Percentiles rank a stretch among this genome's conserved stretches.
phyloP scores from a whole-genome alignment of 2,329 filamentous ascomycete genomes.

The Paracorniculantispora psalliotae region DNA sequence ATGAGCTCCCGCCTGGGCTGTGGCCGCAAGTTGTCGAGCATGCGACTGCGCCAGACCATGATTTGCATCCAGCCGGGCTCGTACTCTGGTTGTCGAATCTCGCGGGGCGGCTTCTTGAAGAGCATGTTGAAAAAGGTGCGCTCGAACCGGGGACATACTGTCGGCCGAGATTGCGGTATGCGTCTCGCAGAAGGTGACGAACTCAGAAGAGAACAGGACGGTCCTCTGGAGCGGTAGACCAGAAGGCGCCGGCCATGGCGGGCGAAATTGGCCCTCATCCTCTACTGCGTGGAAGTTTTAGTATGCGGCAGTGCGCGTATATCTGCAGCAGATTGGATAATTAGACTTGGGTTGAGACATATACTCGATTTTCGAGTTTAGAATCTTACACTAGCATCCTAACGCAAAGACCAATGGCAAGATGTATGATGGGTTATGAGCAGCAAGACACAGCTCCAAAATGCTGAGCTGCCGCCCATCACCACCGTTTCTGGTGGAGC shows the following conservation, averaged over 20 bases:
- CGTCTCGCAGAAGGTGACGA: constrained; percentile 19
- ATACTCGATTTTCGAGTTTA: neutral
- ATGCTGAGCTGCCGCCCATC: constrained; percentile 1
- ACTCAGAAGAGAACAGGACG: constrained; percentile 29
- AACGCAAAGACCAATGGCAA: neutral
- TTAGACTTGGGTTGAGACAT: neutral
- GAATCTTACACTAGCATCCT: constrained; percentile 2
- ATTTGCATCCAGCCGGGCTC: constrained; percentile 70
- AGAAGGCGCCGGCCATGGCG: constrained; percentile 40
- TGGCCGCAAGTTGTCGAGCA: constrained; percentile 58
- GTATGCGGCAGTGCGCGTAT: neutral
- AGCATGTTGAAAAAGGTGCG: constrained; percentile 56
- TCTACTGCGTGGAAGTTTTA: constrained; percentile 1
- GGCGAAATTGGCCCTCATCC: constrained; percentile 41
- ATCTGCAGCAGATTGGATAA: neutral
- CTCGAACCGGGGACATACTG: constrained; percentile 19
- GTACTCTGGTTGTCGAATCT: constrained; percentile 56
- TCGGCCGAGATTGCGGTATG: constrained; percentile 22
- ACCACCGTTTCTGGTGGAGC: constrained; percentile 13
- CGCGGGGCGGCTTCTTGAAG: constrained; percentile 54
- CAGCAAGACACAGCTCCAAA: neutral
- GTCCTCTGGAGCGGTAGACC: constrained; percentile 28
- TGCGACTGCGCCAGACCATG: constrained; percentile 60
- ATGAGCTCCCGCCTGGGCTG: constrained; percentile 60
- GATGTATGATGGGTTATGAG: neutral